These are phyloP conservation scores for Pseudocercospora macadamiae DNA, from an alignment of 2,329 filamentous ascomycete genomes.

Conservation along the genomic window DNA sequence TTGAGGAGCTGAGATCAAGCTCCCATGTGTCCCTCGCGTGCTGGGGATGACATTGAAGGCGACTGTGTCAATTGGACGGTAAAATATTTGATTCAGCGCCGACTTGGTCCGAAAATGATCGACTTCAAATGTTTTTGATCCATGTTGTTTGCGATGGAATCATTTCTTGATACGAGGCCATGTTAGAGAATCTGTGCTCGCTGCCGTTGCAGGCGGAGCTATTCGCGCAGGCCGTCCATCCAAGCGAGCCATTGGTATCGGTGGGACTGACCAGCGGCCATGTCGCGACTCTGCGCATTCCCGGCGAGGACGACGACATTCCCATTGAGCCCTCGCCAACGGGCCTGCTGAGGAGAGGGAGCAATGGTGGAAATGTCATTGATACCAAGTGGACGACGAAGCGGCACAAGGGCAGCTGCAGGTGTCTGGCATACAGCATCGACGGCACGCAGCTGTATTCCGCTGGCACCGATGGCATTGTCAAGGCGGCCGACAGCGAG, in stretches of 20 bases:
- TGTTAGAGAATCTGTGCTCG: slow-evolving; percentile 92
- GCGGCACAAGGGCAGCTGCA: slow-evolving; percentile 91
- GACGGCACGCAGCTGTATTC: slow-evolving; percentile 72
- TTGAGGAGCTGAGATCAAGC: neutral
- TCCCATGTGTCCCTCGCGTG: neutral
- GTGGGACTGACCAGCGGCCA: slow-evolving; percentile 84
- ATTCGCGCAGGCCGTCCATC: slow-evolving; percentile 86
- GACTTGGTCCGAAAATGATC: neutral
- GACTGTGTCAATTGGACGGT: no score
- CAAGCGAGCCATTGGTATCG: slow-evolving; percentile 78
- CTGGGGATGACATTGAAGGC: no score
- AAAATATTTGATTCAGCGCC: neutral
- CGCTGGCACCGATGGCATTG: slow-evolving; percentile 64
- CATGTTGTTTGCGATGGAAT: neutral
- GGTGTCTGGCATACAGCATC: slow-evolving; percentile 74
- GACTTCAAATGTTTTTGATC: neutral
- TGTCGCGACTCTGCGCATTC: slow-evolving; percentile 80
- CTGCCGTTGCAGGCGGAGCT: slow-evolving; percentile 84
- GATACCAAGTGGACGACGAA: slow-evolving; percentile 84
- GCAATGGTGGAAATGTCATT: slow-evolving; percentile 72
- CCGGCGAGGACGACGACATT: slow-evolving; percentile 55
- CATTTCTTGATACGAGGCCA: slow-evolving; percentile 40
- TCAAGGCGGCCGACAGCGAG: slow-evolving; percentile 62
- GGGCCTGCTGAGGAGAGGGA: slow-evolving; percentile 38
- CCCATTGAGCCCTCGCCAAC: slow-evolving; percentile 31